phyloP scores from a whole-genome alignment of 768 basidiomycete species.

The Mycena leptocephala region DNA sequence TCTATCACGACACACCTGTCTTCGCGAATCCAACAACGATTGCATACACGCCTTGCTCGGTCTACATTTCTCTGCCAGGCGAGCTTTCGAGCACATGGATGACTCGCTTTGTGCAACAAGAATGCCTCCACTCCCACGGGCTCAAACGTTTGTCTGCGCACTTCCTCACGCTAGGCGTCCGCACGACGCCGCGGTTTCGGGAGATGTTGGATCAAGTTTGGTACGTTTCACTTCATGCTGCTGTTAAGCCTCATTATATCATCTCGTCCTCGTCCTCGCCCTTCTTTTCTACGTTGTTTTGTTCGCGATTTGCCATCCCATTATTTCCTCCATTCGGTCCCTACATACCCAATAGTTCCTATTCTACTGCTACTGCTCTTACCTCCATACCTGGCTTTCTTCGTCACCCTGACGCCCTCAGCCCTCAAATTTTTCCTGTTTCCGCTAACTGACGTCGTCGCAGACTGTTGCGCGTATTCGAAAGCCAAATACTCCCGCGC shows the following conservation, averaged over 20 bases:
- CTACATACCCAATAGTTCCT: not conserved
- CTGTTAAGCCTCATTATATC: not conserved
- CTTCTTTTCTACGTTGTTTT: not conserved
- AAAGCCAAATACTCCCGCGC: not conserved
- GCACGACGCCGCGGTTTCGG: not conserved
- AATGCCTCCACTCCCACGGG: not conserved
- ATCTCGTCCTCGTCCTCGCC: not conserved
- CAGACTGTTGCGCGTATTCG: not conserved
- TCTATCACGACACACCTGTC: not conserved
- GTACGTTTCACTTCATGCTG: not conserved
- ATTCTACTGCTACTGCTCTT: not conserved
- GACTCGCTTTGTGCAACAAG: not conserved
- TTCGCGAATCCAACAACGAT: not conserved
- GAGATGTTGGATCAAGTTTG: not conserved
- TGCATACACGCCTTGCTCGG: not conserved
- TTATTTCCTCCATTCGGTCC: not conserved
- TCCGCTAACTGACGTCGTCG: not conserved
- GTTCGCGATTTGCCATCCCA: not conserved
- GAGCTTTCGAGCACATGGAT: not conserved
- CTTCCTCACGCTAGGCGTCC: not conserved
- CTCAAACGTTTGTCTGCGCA: not conserved
- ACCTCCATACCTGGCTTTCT: not conserved
- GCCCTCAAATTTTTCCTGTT: not conserved
- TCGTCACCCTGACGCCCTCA: not conserved
- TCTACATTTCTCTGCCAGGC: not conserved